These are phyloP conservation scores for Luvunga scandens DNA, from an alignment of 345 rosid genomes.

Conservation along the genomic window DNA sequence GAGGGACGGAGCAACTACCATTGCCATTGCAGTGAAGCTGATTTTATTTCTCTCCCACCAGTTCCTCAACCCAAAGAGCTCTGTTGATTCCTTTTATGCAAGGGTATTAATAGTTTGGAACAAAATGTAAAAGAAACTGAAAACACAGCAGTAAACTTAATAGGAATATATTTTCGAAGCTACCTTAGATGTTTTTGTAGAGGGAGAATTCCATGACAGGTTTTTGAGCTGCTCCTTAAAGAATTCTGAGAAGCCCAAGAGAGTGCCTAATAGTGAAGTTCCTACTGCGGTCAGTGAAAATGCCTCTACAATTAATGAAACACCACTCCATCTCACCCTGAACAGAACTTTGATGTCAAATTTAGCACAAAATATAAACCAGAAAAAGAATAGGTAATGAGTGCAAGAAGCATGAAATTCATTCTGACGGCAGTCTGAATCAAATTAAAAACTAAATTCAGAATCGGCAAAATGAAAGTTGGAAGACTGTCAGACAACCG, in stretches of 20 bases:
- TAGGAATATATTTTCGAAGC: not conserved
- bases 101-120: not conserved
- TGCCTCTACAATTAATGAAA: conserved; percentile 55
- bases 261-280: conserved; percentile 57
- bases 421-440: too few species aligned
- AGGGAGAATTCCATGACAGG: conserved; percentile 7
- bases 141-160: too few species aligned
- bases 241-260: conserved; percentile 61
- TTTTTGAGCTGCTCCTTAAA: conserved; percentile 56
- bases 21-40: conserved; percentile 41
- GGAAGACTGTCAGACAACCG: not conserved
- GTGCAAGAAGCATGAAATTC: too few species aligned
- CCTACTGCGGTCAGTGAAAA: conserved; percentile 66
- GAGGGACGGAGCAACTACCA: conserved; percentile 46
- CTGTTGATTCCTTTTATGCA: conserved; percentile 21
- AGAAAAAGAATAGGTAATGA: not conserved
- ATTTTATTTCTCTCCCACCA: conserved; percentile 47
- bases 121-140: not conserved
- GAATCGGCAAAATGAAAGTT: too few species aligned
- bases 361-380: not conserved
- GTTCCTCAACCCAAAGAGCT: not conserved
- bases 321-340: conserved; percentile 38
- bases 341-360: conserved; percentile 2
- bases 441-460: too few species aligned
- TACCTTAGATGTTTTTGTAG: conserved; percentile 21